These are phyloP conservation scores for Daldinia eschscholtzii DNA, from an alignment of 2,329 filamentous ascomycete species.

Conservation along the genomic window DNA sequence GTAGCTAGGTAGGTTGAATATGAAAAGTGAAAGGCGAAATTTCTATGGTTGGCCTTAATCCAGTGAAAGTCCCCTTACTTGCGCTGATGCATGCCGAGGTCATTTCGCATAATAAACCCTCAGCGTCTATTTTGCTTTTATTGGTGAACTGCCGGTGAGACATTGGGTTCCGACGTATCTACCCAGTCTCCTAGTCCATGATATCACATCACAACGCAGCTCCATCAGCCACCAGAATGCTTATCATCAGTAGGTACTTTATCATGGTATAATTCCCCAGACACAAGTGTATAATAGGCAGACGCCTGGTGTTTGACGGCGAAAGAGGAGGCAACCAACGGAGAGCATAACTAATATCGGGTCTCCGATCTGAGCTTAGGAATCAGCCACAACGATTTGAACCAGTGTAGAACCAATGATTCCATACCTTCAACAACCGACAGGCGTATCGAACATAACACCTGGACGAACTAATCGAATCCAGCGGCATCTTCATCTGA, in stretches of 20 bases:
- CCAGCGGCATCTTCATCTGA: background rate
- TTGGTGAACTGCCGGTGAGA: background rate
- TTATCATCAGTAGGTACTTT: too few relatives aligned
- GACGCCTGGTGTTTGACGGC: too few relatives aligned
- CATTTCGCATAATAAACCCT: background rate
- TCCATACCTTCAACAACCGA: background rate
- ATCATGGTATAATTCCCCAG: background rate
- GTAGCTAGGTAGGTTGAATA: background rate
- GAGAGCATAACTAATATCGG: background rate
- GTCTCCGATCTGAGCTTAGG: background rate
- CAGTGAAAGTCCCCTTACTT: background rate
- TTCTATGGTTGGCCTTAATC: background rate
- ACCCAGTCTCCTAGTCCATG: background rate
- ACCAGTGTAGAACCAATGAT: background rate
- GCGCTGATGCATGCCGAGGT: slow-evolving; percentile 1
- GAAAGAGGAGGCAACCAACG: background rate
- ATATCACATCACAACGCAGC: background rate
- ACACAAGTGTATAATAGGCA: background rate
- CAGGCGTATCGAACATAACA: slow-evolving; percentile 16
- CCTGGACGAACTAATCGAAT: slow-evolving; percentile 12
- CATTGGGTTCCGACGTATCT: background rate
- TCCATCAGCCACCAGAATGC: background rate
- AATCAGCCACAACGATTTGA: background rate
- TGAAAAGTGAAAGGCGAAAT: slow-evolving; percentile 1
- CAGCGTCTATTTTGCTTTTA: background rate